Base-by-base conservation (phyloP, 495 filamentous ascomycete genomes). In the Talaromyces proteolyticus region DNA sequence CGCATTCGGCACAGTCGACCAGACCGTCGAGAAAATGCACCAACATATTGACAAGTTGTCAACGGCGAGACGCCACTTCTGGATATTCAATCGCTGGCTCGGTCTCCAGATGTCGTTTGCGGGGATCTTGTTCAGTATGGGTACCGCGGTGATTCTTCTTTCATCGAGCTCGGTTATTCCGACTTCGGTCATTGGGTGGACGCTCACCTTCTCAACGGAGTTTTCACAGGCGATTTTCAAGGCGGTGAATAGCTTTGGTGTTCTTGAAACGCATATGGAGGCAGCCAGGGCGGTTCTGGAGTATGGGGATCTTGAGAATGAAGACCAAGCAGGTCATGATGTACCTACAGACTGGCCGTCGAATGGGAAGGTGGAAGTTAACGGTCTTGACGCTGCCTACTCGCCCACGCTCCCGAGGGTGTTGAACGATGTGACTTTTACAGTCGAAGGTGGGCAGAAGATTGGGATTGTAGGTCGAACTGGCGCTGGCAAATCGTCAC, bases 381-480 rank as follows among this genome's bases (percentile, higher is more conserved):
- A 81, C 50, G 73, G 80, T 38, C 92, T 92, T 61, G 78, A 79
- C 37, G 91, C 89, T 19, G 7, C 26, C 5, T 44, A 52, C 29
- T 50, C 51, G 8, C 25, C 53, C 7, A 29, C 56, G 29, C 25
- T 55, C 4, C 52, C 49, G 2, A 52, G 46, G 6, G 50, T 53
- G 22, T 25, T 53, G 20, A 79, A 81, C 50, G 72, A 84, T 40
- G 74, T 94, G 42, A 85, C 66, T 4, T 89, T 95, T 70, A 84
- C 80, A 60, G 86, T 92, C 48, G 65, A 77, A 21, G 78, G 88
- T 1, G 74, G 76, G 3, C 83, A 92, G 65, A 89, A 89, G 65
- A 80, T 95, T 23, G 91, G 88, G 25, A 87, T 95, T 42, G 89
- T 94, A 36, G 90, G 90, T 22, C 76, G 91, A 38, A 96, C 91